phyloP scores from a whole-genome alignment of 352 stramenopile genomes.

The Globisporangium yorkense region DNA sequence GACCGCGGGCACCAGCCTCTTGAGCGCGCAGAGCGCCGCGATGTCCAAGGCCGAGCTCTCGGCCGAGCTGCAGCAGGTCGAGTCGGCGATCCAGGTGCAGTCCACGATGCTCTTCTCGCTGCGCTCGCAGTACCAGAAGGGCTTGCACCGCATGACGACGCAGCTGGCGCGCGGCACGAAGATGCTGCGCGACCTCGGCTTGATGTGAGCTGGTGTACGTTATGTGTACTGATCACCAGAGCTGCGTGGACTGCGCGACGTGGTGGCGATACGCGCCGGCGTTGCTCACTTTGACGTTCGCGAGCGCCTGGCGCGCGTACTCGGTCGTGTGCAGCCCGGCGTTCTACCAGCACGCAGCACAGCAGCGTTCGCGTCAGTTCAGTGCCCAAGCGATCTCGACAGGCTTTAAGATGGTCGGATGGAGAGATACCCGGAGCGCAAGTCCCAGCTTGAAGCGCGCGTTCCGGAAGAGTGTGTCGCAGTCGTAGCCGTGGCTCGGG shows the following conservation, averaged over 20 bases:
- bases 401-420: no score
- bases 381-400: neutral
- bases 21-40: constrained; percentile 30
- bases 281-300: constrained; percentile 65
- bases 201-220: neutral
- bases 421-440: constrained; percentile 37
- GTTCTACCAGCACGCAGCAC: constrained; percentile 22
- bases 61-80: constrained; percentile 33
- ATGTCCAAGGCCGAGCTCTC: constrained; percentile 43
- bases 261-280: constrained; percentile 62
- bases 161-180: constrained; percentile 31
- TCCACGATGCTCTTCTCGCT: constrained; percentile 43
- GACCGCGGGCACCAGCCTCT: constrained; percentile 24
- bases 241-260: constrained; percentile 41
- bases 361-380: neutral
- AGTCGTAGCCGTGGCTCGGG: constrained; percentile 69
- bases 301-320: constrained; percentile 57
- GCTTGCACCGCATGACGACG: constrained; percentile 34
- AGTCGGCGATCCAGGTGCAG: constrained; percentile 32
- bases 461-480: constrained; percentile 73
- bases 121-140: constrained; percentile 43
- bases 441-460: constrained; percentile 76
- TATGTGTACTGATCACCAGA: constrained; percentile 38
- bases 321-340: constrained; percentile 61
- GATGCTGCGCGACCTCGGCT: constrained; percentile 25